phyloP scores from a whole-genome alignment of 495 filamentous ascomycete species.

The Daldinia childiae region DNA sequence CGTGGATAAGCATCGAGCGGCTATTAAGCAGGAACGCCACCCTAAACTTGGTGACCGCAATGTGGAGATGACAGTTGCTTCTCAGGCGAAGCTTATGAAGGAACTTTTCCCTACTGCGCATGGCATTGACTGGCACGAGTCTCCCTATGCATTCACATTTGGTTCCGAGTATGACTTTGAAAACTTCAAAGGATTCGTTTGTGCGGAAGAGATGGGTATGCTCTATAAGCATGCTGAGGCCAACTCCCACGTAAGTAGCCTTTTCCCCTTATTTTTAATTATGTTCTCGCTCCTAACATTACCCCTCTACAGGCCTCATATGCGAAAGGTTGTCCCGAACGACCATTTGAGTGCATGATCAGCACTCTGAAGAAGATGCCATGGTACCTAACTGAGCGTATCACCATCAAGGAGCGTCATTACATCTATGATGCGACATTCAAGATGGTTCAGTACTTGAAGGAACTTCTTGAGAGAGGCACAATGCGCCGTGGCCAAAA shows the following conservation, averaged over 20 bases:
- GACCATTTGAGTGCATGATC: conserved; percentile 78
- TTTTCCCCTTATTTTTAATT: not conserved
- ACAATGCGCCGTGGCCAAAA: not conserved
- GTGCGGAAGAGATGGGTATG: conserved; percentile 74
- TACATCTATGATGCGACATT: conserved; percentile 62
- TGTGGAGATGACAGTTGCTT: conserved; percentile 69
- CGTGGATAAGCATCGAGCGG: conserved; percentile 56
- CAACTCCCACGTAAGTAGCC: conserved; percentile 27
- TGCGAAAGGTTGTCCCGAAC: conserved; percentile 70
- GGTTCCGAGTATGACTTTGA: conserved; percentile 63
- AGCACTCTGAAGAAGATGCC: conserved; percentile 80
- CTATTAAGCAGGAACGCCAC: conserved; percentile 52
- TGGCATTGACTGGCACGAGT: conserved; percentile 68
- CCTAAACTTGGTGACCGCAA: conserved; percentile 71
- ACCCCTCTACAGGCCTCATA: conserved; percentile 66
- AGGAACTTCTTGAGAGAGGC: conserved; percentile 36
- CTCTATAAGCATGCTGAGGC: conserved; percentile 71
- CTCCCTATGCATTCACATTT: conserved; percentile 56
- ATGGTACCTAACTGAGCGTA: conserved; percentile 69
- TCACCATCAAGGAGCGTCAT: conserved; percentile 72
- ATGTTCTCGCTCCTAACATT: conserved; percentile 21
- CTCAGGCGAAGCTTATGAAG: conserved; percentile 68
- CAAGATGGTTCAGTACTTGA: conserved; percentile 54
- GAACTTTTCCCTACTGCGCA: conserved; percentile 74
- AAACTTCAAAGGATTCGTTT: conserved; percentile 75